These are phyloP conservation scores for Eucalyptus sp. DNA, from an alignment of 345 rosid genomes.

Conservation along the genomic window DNA sequence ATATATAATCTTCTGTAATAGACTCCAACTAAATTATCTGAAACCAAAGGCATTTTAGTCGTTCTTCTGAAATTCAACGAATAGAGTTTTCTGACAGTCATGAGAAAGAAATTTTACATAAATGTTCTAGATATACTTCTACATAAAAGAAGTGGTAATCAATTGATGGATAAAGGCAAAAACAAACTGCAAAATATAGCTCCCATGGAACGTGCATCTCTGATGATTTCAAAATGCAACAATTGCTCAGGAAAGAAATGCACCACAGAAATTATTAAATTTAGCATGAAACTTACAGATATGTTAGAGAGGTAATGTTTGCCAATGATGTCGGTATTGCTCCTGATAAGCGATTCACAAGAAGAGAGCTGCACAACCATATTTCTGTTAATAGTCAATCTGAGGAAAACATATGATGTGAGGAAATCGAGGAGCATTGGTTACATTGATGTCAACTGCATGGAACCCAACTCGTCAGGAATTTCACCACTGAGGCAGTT, in stretches of 20 bases:
- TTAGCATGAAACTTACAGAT: constrained; percentile 13
- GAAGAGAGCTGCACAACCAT: constrained; percentile 13
- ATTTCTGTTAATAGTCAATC: background rate
- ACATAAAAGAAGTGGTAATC: background rate
- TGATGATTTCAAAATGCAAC: background rate
- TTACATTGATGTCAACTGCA: constrained; percentile 14
- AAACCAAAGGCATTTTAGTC: background rate
- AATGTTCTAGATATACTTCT: background rate
- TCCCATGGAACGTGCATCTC: background rate
- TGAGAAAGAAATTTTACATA: background rate
- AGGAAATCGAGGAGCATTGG: background rate
- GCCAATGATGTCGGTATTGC: constrained; percentile 24
- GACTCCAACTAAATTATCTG: background rate
- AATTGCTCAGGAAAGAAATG: background rate
- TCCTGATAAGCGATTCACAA: constrained; percentile 32
- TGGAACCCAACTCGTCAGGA: constrained; percentile 35
- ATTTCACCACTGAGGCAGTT: constrained; percentile 31
- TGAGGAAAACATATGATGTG: background rate
- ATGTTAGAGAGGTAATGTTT: constrained; percentile 14
- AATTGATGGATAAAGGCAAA: background rate
- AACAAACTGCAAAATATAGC: background rate
- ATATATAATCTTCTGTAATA: background rate
- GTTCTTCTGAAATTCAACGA: background rate
- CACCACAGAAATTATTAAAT: background rate
- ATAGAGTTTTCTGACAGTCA: background rate